Percentiles rank a stretch among this genome's conserved stretches.
These are phyloP conservation scores for Flammula alnicola DNA, from an alignment of 1,284 basidiomycete species.

Conservation along the genomic window DNA sequence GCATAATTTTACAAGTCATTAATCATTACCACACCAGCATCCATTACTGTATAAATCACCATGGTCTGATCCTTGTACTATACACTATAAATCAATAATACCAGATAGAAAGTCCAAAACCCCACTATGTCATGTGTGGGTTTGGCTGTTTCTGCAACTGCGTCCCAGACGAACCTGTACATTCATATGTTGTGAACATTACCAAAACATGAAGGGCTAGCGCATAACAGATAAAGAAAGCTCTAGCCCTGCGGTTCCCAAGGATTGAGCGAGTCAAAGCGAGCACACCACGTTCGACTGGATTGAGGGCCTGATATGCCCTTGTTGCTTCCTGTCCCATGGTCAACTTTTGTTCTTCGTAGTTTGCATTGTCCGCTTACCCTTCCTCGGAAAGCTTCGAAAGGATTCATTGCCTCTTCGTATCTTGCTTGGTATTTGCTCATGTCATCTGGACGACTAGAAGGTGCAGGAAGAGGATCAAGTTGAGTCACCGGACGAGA, in stretches of 20 bases:
- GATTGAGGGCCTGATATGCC: conserved; percentile 90
- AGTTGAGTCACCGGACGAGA: conserved; percentile 60
- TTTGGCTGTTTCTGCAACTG: conserved; percentile 53
- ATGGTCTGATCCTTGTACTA: conserved; percentile 25
- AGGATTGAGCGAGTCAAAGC: conserved; percentile 85
- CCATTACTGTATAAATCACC: conserved; percentile 22
- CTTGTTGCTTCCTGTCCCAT: conserved; percentile 82
- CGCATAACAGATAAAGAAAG: conserved; percentile 85
- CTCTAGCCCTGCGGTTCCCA: conserved; percentile 84
- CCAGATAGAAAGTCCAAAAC: conserved; percentile 18
- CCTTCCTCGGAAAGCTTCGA: conserved; percentile 93
- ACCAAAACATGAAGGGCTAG: conserved; percentile 79
- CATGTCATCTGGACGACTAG: conserved; percentile 67
- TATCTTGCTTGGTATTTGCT: conserved; percentile 91
- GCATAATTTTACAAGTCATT: conserved; percentile 17
- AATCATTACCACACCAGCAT: conserved; percentile 10
- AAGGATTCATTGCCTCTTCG: conserved; percentile 97
- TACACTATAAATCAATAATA: conserved; percentile 36
- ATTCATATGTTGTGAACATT: conserved; percentile 79
- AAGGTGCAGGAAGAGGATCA: conserved; percentile 64
- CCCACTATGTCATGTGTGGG: conserved; percentile 36
- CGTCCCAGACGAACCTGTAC: conserved; percentile 54
- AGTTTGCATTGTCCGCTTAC: conserved; percentile 63
- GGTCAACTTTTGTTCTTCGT: conserved; percentile 2
- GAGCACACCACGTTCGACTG: conserved; percentile 88